Percentiles rank a stretch among this genome's conserved stretches.
phyloP scores from a whole-genome alignment of 331 rosid genomes.

The Cydonia oblonga region DNA sequence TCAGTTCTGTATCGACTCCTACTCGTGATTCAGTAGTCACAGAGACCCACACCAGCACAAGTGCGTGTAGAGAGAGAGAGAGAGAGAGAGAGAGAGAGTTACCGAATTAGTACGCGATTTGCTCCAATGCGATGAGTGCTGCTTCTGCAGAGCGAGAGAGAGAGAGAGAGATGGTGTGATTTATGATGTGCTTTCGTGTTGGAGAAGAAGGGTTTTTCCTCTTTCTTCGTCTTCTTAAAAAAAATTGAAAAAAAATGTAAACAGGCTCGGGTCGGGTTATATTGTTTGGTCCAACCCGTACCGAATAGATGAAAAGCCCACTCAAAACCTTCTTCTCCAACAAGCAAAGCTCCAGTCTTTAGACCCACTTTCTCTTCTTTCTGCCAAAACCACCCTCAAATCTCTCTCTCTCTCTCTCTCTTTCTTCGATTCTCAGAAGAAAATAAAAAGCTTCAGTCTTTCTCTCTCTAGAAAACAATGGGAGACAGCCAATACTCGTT shows the following conservation, averaged over 20 bases:
- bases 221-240: not conserved
- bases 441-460: not conserved
- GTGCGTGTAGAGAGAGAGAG: not conserved
- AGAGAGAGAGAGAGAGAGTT: not conserved
- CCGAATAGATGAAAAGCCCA: not conserved
- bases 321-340: conserved; percentile 10
- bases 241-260: not conserved
- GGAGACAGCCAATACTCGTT: conserved; percentile 78
- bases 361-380: not conserved
- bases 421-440: not conserved
- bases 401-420: not conserved
- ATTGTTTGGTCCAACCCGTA: not conserved
- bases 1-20: not conserved
- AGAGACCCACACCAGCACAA: too few species aligned
- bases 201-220: conserved; percentile 17
- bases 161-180: not conserved
- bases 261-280: not conserved
- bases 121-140: not conserved
- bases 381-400: not conserved
- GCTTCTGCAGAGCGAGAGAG: not conserved
- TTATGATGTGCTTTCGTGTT: conserved; percentile 10
- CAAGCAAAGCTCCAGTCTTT: not conserved
- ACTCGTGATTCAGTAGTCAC: not conserved
- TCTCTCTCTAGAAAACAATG: conserved; percentile 28
- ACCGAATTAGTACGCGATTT: not conserved